A percentile compares a stretch with the other conserved stretches of the same genome.
These are phyloP conservation scores for Pseudomicrostroma phylloplanum DNA, from an alignment of 1,284 basidiomycete species.

Conservation along the genomic window DNA sequence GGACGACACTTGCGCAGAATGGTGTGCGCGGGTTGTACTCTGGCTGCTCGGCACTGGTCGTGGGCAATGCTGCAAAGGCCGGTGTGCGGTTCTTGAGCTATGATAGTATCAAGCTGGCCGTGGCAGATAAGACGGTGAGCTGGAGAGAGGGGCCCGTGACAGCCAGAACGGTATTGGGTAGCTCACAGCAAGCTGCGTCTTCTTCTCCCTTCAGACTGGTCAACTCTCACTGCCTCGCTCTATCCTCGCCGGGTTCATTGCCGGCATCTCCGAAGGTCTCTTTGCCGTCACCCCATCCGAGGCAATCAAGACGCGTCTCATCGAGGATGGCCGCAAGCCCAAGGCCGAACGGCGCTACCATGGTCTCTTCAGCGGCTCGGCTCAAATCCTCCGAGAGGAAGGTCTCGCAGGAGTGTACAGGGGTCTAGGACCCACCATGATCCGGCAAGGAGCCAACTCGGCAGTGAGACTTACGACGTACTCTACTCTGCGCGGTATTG, in stretches of 20 bases:
- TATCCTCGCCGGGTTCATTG: conserved; percentile 72
- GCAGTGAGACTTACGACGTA: conserved; percentile 90
- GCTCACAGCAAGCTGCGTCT: conserved; percentile 2
- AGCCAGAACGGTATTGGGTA: no score
- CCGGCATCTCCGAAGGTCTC: conserved; percentile 84
- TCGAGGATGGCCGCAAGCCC: conserved; percentile 80
- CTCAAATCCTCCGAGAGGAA: conserved; percentile 73
- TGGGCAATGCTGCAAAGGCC: conserved; percentile 54
- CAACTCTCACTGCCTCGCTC: conserved; percentile 15
- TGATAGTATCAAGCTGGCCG: conserved; percentile 74
- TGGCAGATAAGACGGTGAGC: conserved; percentile 53
- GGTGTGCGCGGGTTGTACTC: conserved; percentile 40
- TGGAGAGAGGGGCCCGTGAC: neutral
- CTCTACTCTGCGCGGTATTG: conserved; percentile 65
- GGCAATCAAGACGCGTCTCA: conserved; percentile 97
- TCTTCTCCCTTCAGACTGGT: conserved; percentile 9
- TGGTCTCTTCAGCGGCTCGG: conserved; percentile 80
- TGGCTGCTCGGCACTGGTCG: conserved; percentile 26
- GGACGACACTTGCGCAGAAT: conserved; percentile 27
- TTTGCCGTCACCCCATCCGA: conserved; percentile 93
- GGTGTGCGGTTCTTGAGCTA: conserved; percentile 91
- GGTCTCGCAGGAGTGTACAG: conserved; percentile 72
- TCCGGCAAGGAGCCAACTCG: conserved; percentile 93
- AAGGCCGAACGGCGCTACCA: conserved; percentile 65
- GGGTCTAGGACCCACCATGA: conserved; percentile 83